phyloP scores from a whole-genome alignment of 441 rosid species.

The Cnidoscolus chayamansa region DNA sequence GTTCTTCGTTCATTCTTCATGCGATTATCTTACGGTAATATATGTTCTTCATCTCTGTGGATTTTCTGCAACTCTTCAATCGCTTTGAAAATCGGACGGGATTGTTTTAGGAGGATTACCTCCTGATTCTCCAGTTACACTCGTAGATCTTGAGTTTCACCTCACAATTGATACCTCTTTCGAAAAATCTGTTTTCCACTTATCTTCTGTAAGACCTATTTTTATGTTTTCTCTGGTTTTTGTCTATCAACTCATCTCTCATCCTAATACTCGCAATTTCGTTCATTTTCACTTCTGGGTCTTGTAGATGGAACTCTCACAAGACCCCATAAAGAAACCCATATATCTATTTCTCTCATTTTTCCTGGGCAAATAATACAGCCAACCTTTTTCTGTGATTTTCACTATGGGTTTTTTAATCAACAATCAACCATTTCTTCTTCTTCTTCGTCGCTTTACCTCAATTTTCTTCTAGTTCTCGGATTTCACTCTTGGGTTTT shows the following conservation, averaged over 20 bases:
- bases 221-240: not conserved
- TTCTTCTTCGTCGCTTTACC: not conserved
- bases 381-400: not conserved
- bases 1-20: conserved; percentile 5
- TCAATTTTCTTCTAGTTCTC: not conserved
- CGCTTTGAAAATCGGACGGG: conserved; percentile 17
- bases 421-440: not conserved
- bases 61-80: not conserved
- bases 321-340: not conserved
- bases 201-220: not conserved
- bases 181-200: not conserved
- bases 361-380: not conserved
- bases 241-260: not conserved
- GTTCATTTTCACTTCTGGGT: conserved; percentile 5
- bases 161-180: conserved; percentile 9
- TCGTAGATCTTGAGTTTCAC: conserved; percentile 29
- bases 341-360: not conserved
- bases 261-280: not conserved
- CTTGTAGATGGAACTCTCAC: not conserved
- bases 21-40: conserved; percentile 26
- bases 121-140: conserved; percentile 15
- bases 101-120: not conserved
- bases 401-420: conserved; percentile 13
- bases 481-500: not conserved
- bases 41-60: conserved; percentile 15